Conservation (phyloP, 2,329 filamentous ascomycete genomes). For the Xylariomycetidae sp. region DNA sequence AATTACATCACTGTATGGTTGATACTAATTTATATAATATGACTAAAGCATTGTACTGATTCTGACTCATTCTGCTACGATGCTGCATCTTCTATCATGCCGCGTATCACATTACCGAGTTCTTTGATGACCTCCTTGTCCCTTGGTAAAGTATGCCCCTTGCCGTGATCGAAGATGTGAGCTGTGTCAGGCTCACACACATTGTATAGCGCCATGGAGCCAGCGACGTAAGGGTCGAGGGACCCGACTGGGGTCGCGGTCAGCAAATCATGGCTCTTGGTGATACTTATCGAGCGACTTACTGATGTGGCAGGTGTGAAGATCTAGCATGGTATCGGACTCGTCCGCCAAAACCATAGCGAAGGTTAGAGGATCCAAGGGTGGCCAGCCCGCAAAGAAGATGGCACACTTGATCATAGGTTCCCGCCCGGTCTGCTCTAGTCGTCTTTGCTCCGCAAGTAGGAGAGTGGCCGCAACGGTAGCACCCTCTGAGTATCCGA, state of each 20-base stretch:
- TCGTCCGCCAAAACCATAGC: slow-evolving; percentile 45
- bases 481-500: slow-evolving; percentile 28
- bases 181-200: slow-evolving; percentile 57
- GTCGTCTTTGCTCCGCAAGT: slow-evolving; percentile 23
- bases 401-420: slow-evolving; percentile 42
- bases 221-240: slow-evolving; percentile 56
- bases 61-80: too few species aligned
- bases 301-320: slow-evolving; percentile 49
- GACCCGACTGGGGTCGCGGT: slow-evolving; percentile 41
- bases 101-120: slow-evolving; percentile 38
- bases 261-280: not conserved
- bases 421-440: slow-evolving; percentile 20
- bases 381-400: slow-evolving; percentile 52
- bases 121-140: slow-evolving; percentile 45
- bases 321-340: slow-evolving; percentile 43
- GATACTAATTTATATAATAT: too few species aligned
- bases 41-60: too few species aligned
- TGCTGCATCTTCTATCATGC: slow-evolving; percentile 23
- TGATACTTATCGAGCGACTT: slow-evolving; percentile 18
- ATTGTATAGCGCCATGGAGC: slow-evolving; percentile 57
- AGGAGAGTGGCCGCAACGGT: slow-evolving; percentile 26
- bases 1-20: too few species aligned
- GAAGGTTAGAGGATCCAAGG: slow-evolving; percentile 37
- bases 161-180: slow-evolving; percentile 60
- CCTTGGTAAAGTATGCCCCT: slow-evolving; percentile 58